Percentiles rank a stretch among this genome's conserved stretches.
Evolutionary conservation across 192 early-diverging fungal genomes (phyloP).

Genomic region (Entrophospora sp.): DNA sequence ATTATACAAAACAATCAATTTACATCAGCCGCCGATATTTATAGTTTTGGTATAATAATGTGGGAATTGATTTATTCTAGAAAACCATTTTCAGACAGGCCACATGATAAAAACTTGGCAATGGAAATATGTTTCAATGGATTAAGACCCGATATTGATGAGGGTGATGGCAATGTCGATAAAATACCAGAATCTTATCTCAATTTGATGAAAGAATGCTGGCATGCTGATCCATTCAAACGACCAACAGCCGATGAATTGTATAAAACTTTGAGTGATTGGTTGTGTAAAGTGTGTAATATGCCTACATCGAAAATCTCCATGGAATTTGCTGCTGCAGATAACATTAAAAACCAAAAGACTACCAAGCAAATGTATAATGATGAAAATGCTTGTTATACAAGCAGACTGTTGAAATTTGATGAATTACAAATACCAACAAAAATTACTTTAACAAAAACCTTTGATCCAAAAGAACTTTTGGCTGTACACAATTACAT

Average conservation of each 20-base stretch:
- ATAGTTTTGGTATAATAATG: conserved; percentile 36
- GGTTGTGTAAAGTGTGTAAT: neutral
- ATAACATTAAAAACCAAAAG: neutral
- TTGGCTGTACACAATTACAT: neutral
- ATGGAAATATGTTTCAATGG: conserved; percentile 1
- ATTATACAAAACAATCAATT: conserved; percentile 22
- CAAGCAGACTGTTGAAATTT: neutral
- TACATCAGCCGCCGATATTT: conserved; percentile 29
- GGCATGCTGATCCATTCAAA: neutral
- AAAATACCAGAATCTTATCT: neutral
- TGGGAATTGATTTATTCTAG: conserved; percentile 30
- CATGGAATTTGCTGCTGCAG: neutral
- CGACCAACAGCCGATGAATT: neutral
- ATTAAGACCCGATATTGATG: neutral
- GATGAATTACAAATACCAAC: neutral
- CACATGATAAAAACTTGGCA: conserved; percentile 8
- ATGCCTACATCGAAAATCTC: neutral
- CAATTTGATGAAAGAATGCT: neutral
- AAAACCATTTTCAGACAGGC: conserved; percentile 21
- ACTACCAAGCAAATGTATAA: neutral
- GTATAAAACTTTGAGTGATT: conserved; percentile 28
- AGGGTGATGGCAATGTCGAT: too few species aligned
- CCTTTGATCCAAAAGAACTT: neutral
- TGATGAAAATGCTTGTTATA: neutral
- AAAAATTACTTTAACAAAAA: neutral